A percentile compares a stretch with the other conserved stretches of the same genome.
Evolutionary conservation across 805 yeast species (phyloP).

Genomic region (Saccharomyces mikatae): DNA sequence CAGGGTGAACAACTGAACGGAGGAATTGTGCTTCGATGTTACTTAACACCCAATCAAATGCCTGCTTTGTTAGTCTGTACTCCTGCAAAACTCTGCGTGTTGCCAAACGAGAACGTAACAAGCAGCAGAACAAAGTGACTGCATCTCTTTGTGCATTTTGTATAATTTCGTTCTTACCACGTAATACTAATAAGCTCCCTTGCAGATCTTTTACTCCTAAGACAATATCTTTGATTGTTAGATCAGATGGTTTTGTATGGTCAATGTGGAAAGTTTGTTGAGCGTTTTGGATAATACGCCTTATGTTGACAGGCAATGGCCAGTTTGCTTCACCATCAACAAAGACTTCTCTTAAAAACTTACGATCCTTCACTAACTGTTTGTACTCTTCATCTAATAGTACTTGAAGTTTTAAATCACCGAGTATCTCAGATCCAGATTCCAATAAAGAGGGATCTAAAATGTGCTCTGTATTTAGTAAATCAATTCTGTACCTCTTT

Average conservation of each 20-base stretch:
- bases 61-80: slow-evolving; percentile 69
- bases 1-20: slow-evolving; percentile 86
- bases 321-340: slow-evolving; percentile 90
- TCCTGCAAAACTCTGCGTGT: slow-evolving; percentile 88
- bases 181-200: slow-evolving; percentile 59
- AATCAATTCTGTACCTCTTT: slow-evolving; percentile 75
- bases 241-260: slow-evolving; percentile 80
- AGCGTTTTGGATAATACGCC: slow-evolving; percentile 94
- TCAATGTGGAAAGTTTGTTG: slow-evolving; percentile 95
- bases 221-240: slow-evolving; percentile 76
- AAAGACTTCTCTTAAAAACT: slow-evolving; percentile 73
- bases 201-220: slow-evolving; percentile 61
- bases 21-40: slow-evolving; percentile 91
- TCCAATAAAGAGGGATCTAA: slow-evolving; percentile 71
- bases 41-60: slow-evolving; percentile 94
- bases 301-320: slow-evolving; percentile 95
- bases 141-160: slow-evolving; percentile 91
- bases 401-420: slow-evolving; percentile 77
- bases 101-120: slow-evolving; percentile 87
- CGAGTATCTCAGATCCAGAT: slow-evolving; percentile 82
- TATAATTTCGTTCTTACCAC: slow-evolving; percentile 69
- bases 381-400: slow-evolving; percentile 76
- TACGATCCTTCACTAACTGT: slow-evolving; percentile 72
- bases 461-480: slow-evolving; percentile 58
- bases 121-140: slow-evolving; percentile 78